Conservation (phyloP, 495 filamentous ascomycete species). For the Neurospora sp. region DNA sequence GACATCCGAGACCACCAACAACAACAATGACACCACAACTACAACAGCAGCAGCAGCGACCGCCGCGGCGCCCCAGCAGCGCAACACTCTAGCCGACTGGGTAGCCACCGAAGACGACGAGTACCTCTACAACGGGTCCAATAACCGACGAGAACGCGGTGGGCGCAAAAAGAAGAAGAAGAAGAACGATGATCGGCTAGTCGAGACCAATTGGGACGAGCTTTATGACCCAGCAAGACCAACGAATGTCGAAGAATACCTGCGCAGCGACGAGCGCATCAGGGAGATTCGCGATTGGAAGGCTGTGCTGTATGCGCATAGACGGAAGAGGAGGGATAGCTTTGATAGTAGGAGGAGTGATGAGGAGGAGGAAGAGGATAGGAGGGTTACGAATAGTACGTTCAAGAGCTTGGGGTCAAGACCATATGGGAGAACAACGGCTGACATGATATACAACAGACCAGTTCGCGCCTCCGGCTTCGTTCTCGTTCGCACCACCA, state of each 20-base stretch:
- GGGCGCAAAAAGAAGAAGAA: slow-evolving; percentile 78
- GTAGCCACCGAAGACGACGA: slow-evolving; percentile 59
- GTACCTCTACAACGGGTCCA: slow-evolving; percentile 30
- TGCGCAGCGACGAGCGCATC: slow-evolving; percentile 74
- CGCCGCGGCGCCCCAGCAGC: slow-evolving; percentile 43
- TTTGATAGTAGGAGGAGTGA: slow-evolving; percentile 34
- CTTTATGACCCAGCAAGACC: slow-evolving; percentile 80
- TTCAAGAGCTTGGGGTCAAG: not conserved
- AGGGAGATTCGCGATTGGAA: slow-evolving; percentile 82
- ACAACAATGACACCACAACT: not conserved
- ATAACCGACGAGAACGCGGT: slow-evolving; percentile 38
- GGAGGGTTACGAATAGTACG: slow-evolving; percentile 42
- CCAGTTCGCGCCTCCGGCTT: slow-evolving; percentile 60
- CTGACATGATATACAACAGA: slow-evolving; percentile 32
- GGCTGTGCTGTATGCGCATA: slow-evolving; percentile 68
- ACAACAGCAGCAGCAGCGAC: slow-evolving; percentile 1
- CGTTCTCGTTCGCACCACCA: slow-evolving; percentile 65
- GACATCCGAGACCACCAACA: not conserved
- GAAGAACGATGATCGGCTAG: slow-evolving; percentile 48
- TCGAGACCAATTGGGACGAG: slow-evolving; percentile 80
- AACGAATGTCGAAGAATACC: slow-evolving; percentile 80
- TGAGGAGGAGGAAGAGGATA: slow-evolving; percentile 42
- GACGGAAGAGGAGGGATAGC: slow-evolving; percentile 37
- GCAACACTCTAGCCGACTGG: slow-evolving; percentile 76
- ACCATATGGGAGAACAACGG: not conserved